Percentiles rank a stretch among this genome's conserved stretches.
Conservation (phyloP, 2,329 filamentous ascomycete genomes). For the Exophiala oligosperma region DNA sequence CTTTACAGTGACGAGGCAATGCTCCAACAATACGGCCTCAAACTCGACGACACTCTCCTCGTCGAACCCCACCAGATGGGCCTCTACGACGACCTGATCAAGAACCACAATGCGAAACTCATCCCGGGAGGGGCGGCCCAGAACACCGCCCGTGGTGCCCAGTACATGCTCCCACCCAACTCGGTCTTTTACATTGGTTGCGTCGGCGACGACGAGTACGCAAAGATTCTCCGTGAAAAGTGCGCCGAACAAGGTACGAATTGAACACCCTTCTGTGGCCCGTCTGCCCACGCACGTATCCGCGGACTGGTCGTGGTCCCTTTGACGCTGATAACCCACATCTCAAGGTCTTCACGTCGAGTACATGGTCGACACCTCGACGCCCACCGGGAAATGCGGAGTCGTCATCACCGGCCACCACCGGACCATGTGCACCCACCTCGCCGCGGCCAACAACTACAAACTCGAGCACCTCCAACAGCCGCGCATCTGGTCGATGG, state of each 20-base stretch:
- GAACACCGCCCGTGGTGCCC: slow-evolving; percentile 90
- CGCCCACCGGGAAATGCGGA: slow-evolving; percentile 89
- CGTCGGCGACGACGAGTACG: slow-evolving; percentile 94
- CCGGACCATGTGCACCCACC: slow-evolving; percentile 90
- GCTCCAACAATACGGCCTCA: slow-evolving; percentile 88
- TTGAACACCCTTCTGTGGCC: not conserved
- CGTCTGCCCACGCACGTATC: not conserved
- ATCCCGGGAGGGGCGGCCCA: slow-evolving; percentile 96
- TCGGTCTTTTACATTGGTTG: slow-evolving; percentile 92
- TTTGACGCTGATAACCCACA: not conserved
- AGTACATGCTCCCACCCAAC: slow-evolving; percentile 88
- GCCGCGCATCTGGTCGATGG: slow-evolving; percentile 87
- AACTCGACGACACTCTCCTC: slow-evolving; percentile 96
- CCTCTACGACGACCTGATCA: slow-evolving; percentile 90
- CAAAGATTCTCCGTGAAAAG: slow-evolving; percentile 80
- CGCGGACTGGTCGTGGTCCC: too few relatives aligned
- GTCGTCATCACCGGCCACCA: slow-evolving; percentile 97
- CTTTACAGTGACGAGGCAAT: slow-evolving; percentile 70
- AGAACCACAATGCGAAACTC: slow-evolving; percentile 88
- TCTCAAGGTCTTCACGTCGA: slow-evolving; percentile 63
- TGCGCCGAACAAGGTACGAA: slow-evolving; percentile 79
- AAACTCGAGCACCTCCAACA: slow-evolving; percentile 90
- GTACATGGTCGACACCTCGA: slow-evolving; percentile 84
- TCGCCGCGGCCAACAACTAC: slow-evolving; percentile 96
- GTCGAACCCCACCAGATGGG: slow-evolving; percentile 66